Percentiles rank a stretch among this genome's conserved stretches.
Conservation (phyloP, 192 early-diverging fungal genomes). For the Coemansia sp. region DNA sequence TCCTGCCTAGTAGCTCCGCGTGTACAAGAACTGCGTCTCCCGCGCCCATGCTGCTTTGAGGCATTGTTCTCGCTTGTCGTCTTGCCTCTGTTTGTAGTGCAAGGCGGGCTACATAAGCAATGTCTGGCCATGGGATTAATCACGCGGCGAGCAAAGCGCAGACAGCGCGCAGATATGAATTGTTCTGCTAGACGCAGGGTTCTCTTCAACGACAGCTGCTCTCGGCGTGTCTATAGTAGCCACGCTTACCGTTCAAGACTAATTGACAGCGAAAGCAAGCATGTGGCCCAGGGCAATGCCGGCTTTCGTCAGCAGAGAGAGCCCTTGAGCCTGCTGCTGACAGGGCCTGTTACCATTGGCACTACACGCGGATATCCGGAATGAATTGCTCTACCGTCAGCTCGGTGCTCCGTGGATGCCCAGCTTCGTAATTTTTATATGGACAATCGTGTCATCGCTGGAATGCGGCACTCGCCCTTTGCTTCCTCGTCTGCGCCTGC, state of each 20-base stretch:
- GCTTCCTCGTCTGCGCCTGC: background rate
- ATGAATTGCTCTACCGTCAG: background rate
- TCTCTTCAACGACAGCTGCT: background rate
- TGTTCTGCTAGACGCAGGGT: conserved; percentile 8
- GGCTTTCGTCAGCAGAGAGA: background rate
- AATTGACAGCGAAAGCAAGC: background rate
- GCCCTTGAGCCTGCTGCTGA: background rate
- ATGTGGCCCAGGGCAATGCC: background rate
- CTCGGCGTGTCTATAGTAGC: background rate
- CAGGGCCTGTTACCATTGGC: background rate
- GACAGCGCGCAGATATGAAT: conserved; percentile 11
- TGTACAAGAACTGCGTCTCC: background rate
- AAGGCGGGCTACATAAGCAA: background rate
- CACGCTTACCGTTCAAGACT: background rate
- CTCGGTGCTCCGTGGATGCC: conserved; percentile 2
- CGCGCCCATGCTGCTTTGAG: background rate
- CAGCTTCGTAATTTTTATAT: background rate
- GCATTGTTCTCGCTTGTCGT: background rate
- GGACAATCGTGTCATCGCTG: background rate
- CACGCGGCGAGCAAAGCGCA: conserved; percentile 12
- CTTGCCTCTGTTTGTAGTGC: background rate
- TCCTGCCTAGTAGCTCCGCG: background rate
- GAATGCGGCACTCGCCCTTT: background rate
- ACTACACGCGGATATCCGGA: background rate
- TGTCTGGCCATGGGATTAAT: conserved; percentile 2